Evolutionary conservation across 1,284 basidiomycete species (phyloP), one percentile per base, ranked within the genome.

Genomic region (Thecaphora thlaspeos): DNA sequence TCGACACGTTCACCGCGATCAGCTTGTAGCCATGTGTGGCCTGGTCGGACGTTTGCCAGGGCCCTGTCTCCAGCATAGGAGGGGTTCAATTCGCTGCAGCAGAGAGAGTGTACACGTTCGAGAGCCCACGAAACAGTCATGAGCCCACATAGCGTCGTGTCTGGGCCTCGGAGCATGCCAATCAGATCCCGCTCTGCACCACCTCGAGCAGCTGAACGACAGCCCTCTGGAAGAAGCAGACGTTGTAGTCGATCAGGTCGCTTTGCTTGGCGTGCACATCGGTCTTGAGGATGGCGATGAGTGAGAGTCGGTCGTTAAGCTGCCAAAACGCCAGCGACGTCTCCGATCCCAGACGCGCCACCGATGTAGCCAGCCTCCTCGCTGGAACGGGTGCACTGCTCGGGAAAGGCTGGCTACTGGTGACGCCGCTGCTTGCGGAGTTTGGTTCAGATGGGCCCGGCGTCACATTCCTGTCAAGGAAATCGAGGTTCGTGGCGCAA

Each of bases 181-280:
- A 22, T 51, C 34, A 60, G 12, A 48, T 64, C 50, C 63, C 61
- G 7, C 47, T 46, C 48, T 67, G 55, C 1, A 68, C 70, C n/a
- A 71, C 32, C 24, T 23, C 46, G 40, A 55, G 60, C 49, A 82
- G 79, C 38, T 79, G 68, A 43, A 80, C 73, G 1, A 83, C 78
- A 3, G 82, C 82, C 22, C 81, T 78, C 12, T 82, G 77, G 78
- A 96, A 88, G 78, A 89, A 90, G 19, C 91, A 87, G 5, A 96
- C 86, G 71, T 97, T 97, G 79, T 90, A 94, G 77, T 96, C 92
- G 40, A 96, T 84, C 58, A 93, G 81, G 17, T 90, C 90, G 21
- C 89, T 82, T 57, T 88, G 83, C 49, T 84, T 83, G 50, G 90
- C 87, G 74, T 87, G 91, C 17, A 89, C 86, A 39, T 85, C 82